Base-by-base conservation (phyloP, 2,329 filamentous ascomycete species). In the Beauveria australis region DNA sequence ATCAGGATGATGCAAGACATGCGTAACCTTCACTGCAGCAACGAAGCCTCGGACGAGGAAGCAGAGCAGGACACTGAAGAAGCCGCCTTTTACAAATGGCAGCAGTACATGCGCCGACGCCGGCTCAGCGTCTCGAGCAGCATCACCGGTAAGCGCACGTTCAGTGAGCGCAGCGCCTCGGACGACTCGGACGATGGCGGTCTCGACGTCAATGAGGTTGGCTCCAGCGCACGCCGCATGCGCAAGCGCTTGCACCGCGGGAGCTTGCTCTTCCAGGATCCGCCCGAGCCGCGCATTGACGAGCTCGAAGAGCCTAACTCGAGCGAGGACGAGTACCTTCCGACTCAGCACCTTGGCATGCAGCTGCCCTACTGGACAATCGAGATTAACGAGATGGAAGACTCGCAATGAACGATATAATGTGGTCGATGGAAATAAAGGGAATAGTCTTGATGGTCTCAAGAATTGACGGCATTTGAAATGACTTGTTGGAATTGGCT, bases 241-340 rank as follows among this genome's bases (percentile, higher is more conserved):
- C 74, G 76, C 58, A 76, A 80, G 63, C 75, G 78, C 44, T 67
- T 79, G 57, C 76, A 80, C 41, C 76, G 76, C 46, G 77, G 78
- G 49, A 75, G 74, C 62, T 65, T 80, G n/a, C 73, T 77, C 28
- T 80, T 81, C 63, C 73, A 77, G 22, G 79, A 82, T 61, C 79
- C 79, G 37, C 78, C 77, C 12, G 74, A 75, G 53, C 78, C 78
- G 12, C 74, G 77, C 43, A 83, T 83, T 61, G 79, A 81, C 43
- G 80, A 83, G 69, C 72, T 80, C 1, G 80, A 82, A 18, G 80
- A 82, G 68, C 80, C 80, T 12, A 74, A 77, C 61, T 80, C 78
- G 26, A 75, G 74, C 61, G 77, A 79, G 26, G 77, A 79, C 46
- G 77, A 78, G 54, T 69, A 70, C 49, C 66, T 72, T 16, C 70